phyloP scores from a whole-genome alignment of 345 rosid genomes.

The Pistacia vera region DNA sequence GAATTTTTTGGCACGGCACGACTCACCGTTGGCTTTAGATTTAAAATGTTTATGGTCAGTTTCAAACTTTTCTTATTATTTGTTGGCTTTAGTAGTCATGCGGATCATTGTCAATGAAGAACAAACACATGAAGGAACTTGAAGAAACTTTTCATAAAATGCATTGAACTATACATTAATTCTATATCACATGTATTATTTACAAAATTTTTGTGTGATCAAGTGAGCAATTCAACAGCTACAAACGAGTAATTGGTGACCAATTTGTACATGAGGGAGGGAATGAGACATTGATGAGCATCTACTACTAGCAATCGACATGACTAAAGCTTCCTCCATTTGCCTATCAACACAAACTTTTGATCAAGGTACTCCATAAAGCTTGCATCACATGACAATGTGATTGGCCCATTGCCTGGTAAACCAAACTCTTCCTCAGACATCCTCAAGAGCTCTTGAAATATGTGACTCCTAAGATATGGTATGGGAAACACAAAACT shows the following conservation, averaged over 20 bases:
- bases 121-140: not conserved
- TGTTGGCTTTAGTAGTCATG: too few relatives aligned
- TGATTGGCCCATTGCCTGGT: too few relatives aligned
- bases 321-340: conserved; percentile 24
- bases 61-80: too few relatives aligned
- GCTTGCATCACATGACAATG: too few relatives aligned
- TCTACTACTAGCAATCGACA: conserved; percentile 14
- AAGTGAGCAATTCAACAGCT: conserved; percentile 4
- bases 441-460: conserved; percentile 38
- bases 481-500: conserved; percentile 13
- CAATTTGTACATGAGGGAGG: conserved; percentile 7
- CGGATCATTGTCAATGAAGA: too few relatives aligned
- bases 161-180: not conserved
- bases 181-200: not conserved
- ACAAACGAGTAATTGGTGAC: conserved; percentile 17
- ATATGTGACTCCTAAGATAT: conserved; percentile 26
- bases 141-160: not conserved
- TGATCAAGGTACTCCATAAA: too few relatives aligned
- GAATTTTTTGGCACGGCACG: too few relatives aligned
- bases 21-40: too few relatives aligned
- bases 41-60: too few relatives aligned
- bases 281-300: conserved; percentile 19
- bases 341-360: conserved; percentile 11
- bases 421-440: conserved; percentile 42
- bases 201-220: not conserved